phyloP scores from a whole-genome alignment of 495 filamentous ascomycete genomes.

The Haplographium delicatum region DNA sequence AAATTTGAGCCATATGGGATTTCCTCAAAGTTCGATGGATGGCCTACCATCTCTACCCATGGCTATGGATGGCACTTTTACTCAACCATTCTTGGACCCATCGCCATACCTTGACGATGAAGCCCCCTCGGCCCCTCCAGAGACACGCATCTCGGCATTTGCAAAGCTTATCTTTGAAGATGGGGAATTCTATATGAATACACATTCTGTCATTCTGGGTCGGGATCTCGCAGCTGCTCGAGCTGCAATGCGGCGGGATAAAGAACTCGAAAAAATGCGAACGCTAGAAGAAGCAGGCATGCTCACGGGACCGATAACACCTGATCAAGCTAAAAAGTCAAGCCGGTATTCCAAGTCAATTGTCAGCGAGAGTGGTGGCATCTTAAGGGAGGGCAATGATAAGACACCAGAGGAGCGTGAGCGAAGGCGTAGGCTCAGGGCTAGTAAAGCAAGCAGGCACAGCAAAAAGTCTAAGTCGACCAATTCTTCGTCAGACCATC shows the following conservation, averaged over 20 bases:
- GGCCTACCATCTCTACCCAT: constrained; percentile 8
- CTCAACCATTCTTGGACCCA: constrained; percentile 3
- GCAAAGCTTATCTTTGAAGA: constrained; percentile 68
- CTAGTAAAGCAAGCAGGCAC: neutral
- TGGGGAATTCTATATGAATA: constrained; percentile 69
- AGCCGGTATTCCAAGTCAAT: constrained; percentile 41
- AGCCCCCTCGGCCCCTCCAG: too few relatives aligned
- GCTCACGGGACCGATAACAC: constrained; percentile 41
- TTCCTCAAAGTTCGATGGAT: neutral
- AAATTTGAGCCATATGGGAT: too few relatives aligned
- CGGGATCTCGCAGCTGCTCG: constrained; percentile 55
- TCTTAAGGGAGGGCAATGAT: constrained; percentile 47
- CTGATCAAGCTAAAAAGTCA: constrained; percentile 38
- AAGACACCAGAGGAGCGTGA: constrained; percentile 29
- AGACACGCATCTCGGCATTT: constrained; percentile 41
- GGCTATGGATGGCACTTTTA: constrained; percentile 5
- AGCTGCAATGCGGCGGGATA: constrained; percentile 40
- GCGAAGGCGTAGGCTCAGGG: constrained; percentile 15
- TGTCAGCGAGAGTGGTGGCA: constrained; percentile 55
- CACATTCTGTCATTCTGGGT: constrained; percentile 59
- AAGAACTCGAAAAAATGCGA: constrained; percentile 23
- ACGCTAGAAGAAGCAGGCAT: constrained; percentile 42
- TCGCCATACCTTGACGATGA: constrained; percentile 12
- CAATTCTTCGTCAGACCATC: constrained; percentile 30
- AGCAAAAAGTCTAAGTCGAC: constrained; percentile 35